phyloP scores from a whole-genome alignment of 306 rosid genomes.

The Quercus suber region DNA sequence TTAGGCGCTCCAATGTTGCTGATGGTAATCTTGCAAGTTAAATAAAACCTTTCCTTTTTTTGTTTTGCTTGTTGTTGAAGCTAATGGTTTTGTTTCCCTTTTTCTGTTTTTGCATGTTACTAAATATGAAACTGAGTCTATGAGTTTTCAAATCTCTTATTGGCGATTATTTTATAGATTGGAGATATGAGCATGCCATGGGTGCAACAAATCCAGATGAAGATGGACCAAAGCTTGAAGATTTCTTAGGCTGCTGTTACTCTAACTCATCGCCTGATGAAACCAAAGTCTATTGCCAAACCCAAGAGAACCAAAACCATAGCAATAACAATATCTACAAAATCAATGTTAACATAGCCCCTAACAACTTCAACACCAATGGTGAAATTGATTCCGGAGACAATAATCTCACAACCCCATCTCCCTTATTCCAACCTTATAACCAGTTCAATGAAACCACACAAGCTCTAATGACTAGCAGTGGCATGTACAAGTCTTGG shows the following conservation, averaged over 20 bases:
- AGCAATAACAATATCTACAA: slow-evolving; percentile 25
- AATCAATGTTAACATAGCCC: slow-evolving; percentile 59
- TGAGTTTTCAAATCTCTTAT: background rate
- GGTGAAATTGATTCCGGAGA: slow-evolving; percentile 36
- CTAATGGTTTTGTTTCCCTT: background rate
- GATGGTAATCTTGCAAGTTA: slow-evolving; percentile 51
- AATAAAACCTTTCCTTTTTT: background rate
- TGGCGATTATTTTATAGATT: slow-evolving; percentile 40
- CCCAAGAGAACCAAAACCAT: slow-evolving; percentile 31
- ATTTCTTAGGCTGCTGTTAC: slow-evolving; percentile 82
- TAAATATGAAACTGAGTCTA: background rate
- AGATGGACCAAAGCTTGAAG: slow-evolving; percentile 88
- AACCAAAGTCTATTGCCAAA: slow-evolving; percentile 47
- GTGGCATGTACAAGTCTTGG: slow-evolving; percentile 71
- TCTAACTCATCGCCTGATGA: slow-evolving; percentile 57
- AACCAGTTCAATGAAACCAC: slow-evolving; percentile 40
- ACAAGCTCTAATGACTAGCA: slow-evolving; percentile 37
- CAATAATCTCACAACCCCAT: slow-evolving; percentile 34
- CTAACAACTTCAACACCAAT: slow-evolving; percentile 38
- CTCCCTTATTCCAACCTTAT: slow-evolving; percentile 40
- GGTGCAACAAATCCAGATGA: slow-evolving; percentile 46
- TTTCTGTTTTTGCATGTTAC: background rate
- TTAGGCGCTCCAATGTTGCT: slow-evolving; percentile 36
- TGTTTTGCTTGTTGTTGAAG: slow-evolving; percentile 13
- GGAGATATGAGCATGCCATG: slow-evolving; percentile 70